Percentiles rank a stretch among this genome's conserved stretches.
phyloP scores from a whole-genome alignment of 495 filamentous ascomycete species.

The Trichoderma parareesei region DNA sequence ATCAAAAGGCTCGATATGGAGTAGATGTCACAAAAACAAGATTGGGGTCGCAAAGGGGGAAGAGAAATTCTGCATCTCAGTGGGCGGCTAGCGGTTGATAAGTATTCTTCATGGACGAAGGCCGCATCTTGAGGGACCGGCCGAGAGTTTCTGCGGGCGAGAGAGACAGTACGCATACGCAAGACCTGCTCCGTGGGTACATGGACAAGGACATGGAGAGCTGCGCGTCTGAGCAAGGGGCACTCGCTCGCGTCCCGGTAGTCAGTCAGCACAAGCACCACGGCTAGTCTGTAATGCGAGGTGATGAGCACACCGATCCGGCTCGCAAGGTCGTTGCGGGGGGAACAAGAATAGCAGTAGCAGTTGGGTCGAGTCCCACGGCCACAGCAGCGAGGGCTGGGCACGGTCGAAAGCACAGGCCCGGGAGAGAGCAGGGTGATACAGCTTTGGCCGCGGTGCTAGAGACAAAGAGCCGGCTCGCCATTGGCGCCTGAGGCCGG shows the following conservation, averaged over 20 bases:
- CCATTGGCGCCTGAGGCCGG: constrained; percentile 6
- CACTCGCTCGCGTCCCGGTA: neutral
- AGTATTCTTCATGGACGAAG: constrained; percentile 2
- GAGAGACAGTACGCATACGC: neutral
- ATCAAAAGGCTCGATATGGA: neutral
- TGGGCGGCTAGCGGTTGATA: constrained; percentile 8
- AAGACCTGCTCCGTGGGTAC: too few relatives aligned
- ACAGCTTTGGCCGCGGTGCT: neutral
- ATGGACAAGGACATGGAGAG: too few relatives aligned
- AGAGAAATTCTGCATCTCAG: constrained; percentile 6
- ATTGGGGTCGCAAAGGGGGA: constrained; percentile 3
- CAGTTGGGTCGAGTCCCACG: neutral
- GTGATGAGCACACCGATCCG: constrained; percentile 10
- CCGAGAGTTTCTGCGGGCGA: neutral
- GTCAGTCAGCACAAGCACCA: constrained; percentile 4
- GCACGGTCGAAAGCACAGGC: neutral
- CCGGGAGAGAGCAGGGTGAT: neutral
- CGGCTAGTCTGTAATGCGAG: constrained; percentile 6
- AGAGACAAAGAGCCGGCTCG: neutral
- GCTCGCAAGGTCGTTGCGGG: constrained; percentile 5
- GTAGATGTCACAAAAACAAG: neutral
- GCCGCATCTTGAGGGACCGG: neutral
- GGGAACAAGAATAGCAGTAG: constrained; percentile 6
- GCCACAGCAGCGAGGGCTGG: neutral
- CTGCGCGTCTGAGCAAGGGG: constrained; percentile 1